A percentile compares a stretch with the other conserved stretches of the same genome.
These are phyloP conservation scores for Nigrospora oryzae DNA, from an alignment of 2,329 filamentous ascomycete species.

Conservation along the genomic window DNA sequence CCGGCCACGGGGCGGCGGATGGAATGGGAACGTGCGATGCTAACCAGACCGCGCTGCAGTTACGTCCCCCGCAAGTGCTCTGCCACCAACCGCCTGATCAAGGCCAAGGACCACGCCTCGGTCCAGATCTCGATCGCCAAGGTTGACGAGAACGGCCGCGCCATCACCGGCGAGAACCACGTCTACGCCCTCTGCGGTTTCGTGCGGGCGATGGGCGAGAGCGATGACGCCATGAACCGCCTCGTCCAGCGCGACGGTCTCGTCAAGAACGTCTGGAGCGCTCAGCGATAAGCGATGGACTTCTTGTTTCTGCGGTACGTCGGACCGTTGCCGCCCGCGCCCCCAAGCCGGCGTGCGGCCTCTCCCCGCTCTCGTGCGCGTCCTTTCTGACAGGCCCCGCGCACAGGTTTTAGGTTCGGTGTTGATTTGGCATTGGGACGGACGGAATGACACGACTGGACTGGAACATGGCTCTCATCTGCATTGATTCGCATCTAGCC, in stretches of 20 bases:
- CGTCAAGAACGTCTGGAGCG: constrained; percentile 95
- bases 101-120: constrained; percentile 98
- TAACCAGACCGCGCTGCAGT: background rate
- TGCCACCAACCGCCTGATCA: constrained; percentile 99
- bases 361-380: background rate
- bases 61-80: constrained; percentile 97
- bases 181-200: constrained; percentile 96
- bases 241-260: constrained; percentile 93
- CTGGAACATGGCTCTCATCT: constrained; percentile 12
- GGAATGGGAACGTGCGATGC: background rate
- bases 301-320: constrained; percentile 5
- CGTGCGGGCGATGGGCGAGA: constrained; percentile 95
- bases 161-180: constrained; percentile 90
- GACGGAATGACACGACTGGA: constrained; percentile 10
- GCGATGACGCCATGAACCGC: constrained; percentile 92
- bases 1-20: background rate
- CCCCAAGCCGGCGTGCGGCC: background rate
- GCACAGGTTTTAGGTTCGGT: constrained; percentile 6
- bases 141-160: constrained; percentile 97
- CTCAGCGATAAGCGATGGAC: constrained; percentile 40
- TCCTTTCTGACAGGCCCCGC: background rate
- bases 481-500: constrained; percentile 21
- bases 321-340: background rate
- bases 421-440: constrained; percentile 15
- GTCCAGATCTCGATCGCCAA: constrained; percentile 97